Conservation (phyloP, 805 yeast genomes). For the Saturnispora ahearnii region DNA sequence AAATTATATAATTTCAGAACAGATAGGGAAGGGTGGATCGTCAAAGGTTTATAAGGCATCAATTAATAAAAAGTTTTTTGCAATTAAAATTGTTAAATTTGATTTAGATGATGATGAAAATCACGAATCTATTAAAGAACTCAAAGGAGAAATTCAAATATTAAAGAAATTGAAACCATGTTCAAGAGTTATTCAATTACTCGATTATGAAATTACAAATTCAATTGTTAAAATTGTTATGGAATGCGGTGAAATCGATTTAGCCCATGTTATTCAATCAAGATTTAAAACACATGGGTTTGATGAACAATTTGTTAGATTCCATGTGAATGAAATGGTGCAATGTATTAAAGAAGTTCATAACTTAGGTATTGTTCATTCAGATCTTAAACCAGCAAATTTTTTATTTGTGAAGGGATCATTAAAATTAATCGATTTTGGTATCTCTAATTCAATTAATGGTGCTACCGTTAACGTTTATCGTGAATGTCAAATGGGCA, state of each 20-base stretch:
- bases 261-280: slow-evolving; percentile 68
- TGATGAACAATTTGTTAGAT: slow-evolving; percentile 73
- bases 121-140: slow-evolving; percentile 60
- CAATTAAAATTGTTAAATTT: slow-evolving; percentile 72
- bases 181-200: slow-evolving; percentile 66
- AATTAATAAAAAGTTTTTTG: slow-evolving; percentile 40
- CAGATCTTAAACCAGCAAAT: slow-evolving; percentile 49
- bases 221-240: slow-evolving; percentile 65
- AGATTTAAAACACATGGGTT: slow-evolving; percentile 36
- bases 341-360: slow-evolving; percentile 87
- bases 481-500: slow-evolving; percentile 86
- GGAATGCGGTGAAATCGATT: slow-evolving; percentile 93
- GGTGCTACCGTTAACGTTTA: slow-evolving; percentile 87
- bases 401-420: slow-evolving; percentile 76
- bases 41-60: slow-evolving; percentile 70
- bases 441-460: slow-evolving; percentile 89
- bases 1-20: slow-evolving; percentile 64
- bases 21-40: slow-evolving; percentile 86
- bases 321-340: slow-evolving; percentile 67
- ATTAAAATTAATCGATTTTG: slow-evolving; percentile 87
- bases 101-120: slow-evolving; percentile 39
- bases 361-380: slow-evolving; percentile 62
- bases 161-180: slow-evolving; percentile 49
- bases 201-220: slow-evolving; percentile 62
- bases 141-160: slow-evolving; percentile 84